Evolutionary conservation across 2,329 filamentous ascomycete species (phyloP), one percentile per base, ranked within the genome.

Genomic region (Sordariomycetes sp.): DNA sequence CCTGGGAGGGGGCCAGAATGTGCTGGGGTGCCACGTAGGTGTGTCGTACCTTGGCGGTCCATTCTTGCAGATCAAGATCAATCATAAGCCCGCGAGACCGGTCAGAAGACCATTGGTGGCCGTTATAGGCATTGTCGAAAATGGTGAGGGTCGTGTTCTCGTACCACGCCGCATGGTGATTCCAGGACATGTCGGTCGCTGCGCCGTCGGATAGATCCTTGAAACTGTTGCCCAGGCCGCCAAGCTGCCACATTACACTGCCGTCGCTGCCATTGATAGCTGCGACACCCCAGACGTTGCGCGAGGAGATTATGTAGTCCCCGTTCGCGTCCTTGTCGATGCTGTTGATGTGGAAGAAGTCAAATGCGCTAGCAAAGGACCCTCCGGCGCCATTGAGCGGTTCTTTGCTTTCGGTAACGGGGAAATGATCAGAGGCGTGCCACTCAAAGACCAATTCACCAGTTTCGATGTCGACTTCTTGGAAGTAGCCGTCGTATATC

Each of bases 281-380:
- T 21, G 56, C 55, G 9, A 75, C 51, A 14, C 62, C 57, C 43
- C 61, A 61, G 33, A 62, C 57, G 43, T 72, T 61, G 2, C 70
- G 63, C 1, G 64, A 58, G 0, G 70, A 75, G n/a, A 77, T 56
- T 9, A 76, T 47, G 37, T 70, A 77, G 43, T 75, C 66, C 5
- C 68, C 68, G 0, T 58, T 42, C 0, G 49, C 43, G 34, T 65
- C 63, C 45, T 73, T 72, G 43, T 72, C 64, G 19, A 75, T 53
- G 23, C 67, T 68, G 51, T 75, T 72, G 50, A 75, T 64, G 47
- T 74, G 70, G 46, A 73, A 74, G 39, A 63, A 73, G 46, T 76
- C 70, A 52, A 68, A 75, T 18, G 39, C 46, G 5, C 51, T 49
- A 15, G 41, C 38, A 16, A 17, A 12, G 19, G 12, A 21, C 9